Base-by-base conservation (phyloP, 257 asterid species). In the Gentiana macrophylla region DNA sequence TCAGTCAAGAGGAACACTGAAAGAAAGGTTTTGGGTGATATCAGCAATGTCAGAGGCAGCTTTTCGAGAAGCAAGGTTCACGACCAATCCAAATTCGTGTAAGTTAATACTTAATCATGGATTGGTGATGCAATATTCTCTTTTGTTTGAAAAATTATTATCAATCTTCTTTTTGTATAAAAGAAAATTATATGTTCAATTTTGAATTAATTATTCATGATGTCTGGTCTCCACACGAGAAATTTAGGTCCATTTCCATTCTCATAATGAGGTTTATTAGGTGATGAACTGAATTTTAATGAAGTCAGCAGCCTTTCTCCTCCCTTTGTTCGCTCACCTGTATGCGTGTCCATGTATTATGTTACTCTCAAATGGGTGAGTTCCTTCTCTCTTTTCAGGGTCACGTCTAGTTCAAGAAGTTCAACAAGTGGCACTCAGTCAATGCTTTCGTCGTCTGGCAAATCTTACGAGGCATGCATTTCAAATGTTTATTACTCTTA, bases 21-120 rank as follows among this genome's bases (percentile, higher is more conserved):
- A 72, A 77, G 94, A 70, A 84, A 79, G 70, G 87, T 71, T 67
- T 62, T 86, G 80, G 82, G 79, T 56, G 98, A 90, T 74, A 80
- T 90, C 62, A 81, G 95, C 72, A 90, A 90, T 76, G 72, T 72
- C 67, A 80, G 64, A 73, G 60, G 68, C 59, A 75, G 68, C 63
- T 55, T 69, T 71, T 61, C 77, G 52, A 77, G 76, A 60, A 58
- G 71, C 54, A 83, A 66, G 53, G 68, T 58, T 61, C 69, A 66
- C 48, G 74, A 70, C 58, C 66, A 55, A 49, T 68, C 79, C 63
- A 78, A 55, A 70, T 57, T 54, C 49, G 60, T 62, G 98, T 84
- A 71, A 76, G 96, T 77, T 55, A 63, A 24, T 24, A 24, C 24
- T 24, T 24, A 24, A 24, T 24, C 24, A 24, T 24, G 24, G 24